Base-by-base conservation (phyloP, 441 rosid species). In the Eutrema salsugineum region DNA sequence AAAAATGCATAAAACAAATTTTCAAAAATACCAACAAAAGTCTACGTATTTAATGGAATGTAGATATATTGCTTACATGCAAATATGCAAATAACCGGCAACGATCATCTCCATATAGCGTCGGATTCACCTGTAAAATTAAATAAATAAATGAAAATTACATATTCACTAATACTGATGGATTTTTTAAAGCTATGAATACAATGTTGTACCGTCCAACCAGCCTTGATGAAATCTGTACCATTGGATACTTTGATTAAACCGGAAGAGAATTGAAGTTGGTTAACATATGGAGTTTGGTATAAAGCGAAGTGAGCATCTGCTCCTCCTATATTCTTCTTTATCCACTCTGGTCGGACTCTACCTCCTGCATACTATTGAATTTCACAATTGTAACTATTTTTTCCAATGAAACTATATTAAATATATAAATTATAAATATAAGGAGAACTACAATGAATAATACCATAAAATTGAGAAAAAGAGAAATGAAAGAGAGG, bases 341-440 rank as follows among this genome's bases (percentile, higher is more conserved):
- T 3, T 42, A 42, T 8, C 48, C 32, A 51, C 10, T 68, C 51
- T 6, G 43, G 40, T 40, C 17, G 5, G 1, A 55, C 42, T 43
- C 42, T 38, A 28, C 20, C 39, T 68, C 72, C 72, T 12, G 72
- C 72, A 54, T 39, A 68, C 72, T 68, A 53, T 27, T 32, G 5
- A 20, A 22, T 20, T 50, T 8, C 7, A 50, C 40, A 24, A 49
- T 11, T 30, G 22, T 30, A 6, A 3, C 5, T 5, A 30, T 27
- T 1, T 27, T 27, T 27, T 27, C n/a, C n/a, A 27, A 5, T 27
- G 22, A 19, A 48, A 48, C 28, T 11, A 28, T 1, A 28, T 28
- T 11, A 48, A 20, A 48, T 11, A 48, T 20, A 20, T 20, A 20
- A 20, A n/a, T n/a, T 20, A 20, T 20, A 11, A 19, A 48, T 48